Percentiles rank a stretch among this genome's conserved stretches.
Conservation (phyloP, 129 eudicot genomes). For the Tanacetum coccineum region DNA sequence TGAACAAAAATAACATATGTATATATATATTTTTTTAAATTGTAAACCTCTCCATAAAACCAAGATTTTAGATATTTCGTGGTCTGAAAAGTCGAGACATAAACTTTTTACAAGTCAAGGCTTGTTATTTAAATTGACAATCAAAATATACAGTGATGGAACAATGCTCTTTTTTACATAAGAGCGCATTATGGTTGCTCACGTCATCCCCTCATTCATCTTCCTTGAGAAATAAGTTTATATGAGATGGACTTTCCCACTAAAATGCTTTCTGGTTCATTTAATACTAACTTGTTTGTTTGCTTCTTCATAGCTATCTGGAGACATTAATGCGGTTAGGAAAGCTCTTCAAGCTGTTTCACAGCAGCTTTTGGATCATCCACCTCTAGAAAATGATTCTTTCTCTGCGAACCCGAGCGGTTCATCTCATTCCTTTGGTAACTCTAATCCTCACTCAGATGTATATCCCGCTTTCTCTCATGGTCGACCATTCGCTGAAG, state of each 20-base stretch:
- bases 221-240: background rate
- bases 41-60: too few species aligned
- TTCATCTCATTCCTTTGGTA: conserved; percentile 40
- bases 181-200: too few species aligned
- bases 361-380: conserved; percentile 54
- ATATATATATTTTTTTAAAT: too few species aligned
- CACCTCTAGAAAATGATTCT: conserved; percentile 40
- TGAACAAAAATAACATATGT: too few species aligned
- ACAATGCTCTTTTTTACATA: too few species aligned
- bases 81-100: too few species aligned
- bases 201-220: too few species aligned
- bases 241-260: background rate
- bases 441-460: conserved; percentile 41
- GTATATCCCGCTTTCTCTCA: conserved; percentile 40
- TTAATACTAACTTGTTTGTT: background rate
- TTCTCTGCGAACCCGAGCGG: conserved; percentile 34
- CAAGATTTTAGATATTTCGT: too few species aligned
- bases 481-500: conserved; percentile 46
- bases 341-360: conserved; percentile 77
- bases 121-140: too few species aligned
- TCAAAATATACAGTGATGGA: too few species aligned
- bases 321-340: conserved; percentile 55
- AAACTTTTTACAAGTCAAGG: too few species aligned
- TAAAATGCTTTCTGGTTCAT: background rate
- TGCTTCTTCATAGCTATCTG: conserved; percentile 56